A percentile compares a stretch with the other conserved stretches of the same genome.
phyloP scores from a whole-genome alignment of 305 asterid species.

The Nicotiana rustica region DNA sequence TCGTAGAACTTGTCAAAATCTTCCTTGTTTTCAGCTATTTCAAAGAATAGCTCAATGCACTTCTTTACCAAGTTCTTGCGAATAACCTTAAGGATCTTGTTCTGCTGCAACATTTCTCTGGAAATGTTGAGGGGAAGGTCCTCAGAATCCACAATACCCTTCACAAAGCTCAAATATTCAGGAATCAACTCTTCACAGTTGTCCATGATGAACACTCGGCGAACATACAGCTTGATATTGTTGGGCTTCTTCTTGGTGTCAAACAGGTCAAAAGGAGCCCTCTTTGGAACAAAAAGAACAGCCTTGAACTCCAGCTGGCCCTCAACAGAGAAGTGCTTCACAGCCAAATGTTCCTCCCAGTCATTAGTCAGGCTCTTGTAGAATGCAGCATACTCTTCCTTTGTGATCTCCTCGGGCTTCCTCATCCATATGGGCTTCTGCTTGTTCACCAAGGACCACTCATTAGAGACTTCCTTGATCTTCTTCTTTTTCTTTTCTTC shows the following conservation, averaged over 20 bases:
- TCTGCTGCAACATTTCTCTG: slow-evolving; percentile 63
- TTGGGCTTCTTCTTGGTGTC: slow-evolving; percentile 50
- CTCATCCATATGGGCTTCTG: slow-evolving; percentile 53
- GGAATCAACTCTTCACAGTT: slow-evolving; percentile 55
- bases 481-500: slow-evolving; percentile 48
- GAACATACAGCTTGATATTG: slow-evolving; percentile 50
- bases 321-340: slow-evolving; percentile 51
- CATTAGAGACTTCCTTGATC: slow-evolving; percentile 48
- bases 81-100: slow-evolving; percentile 72
- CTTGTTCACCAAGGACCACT: slow-evolving; percentile 49
- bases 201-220: slow-evolving; percentile 53
- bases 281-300: slow-evolving; percentile 49
- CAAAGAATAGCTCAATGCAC: slow-evolving; percentile 72
- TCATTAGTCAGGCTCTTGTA: slow-evolving; percentile 52
- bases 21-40: slow-evolving; percentile 79
- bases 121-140: slow-evolving; percentile 52
- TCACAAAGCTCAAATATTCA: slow-evolving; percentile 48
- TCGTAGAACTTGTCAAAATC: slow-evolving; percentile 73
- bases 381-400: slow-evolving; percentile 55
- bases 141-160: slow-evolving; percentile 52
- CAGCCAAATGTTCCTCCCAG: slow-evolving; percentile 54
- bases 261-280: slow-evolving; percentile 53
- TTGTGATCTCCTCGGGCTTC: slow-evolving; percentile 53
- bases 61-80: slow-evolving; percentile 81
- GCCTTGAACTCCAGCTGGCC: slow-evolving; percentile 55